Evolutionary conservation across 2,329 filamentous ascomycete genomes (phyloP), one percentile per base, ranked within the genome.

Genomic region (Lachnellula arida): DNA sequence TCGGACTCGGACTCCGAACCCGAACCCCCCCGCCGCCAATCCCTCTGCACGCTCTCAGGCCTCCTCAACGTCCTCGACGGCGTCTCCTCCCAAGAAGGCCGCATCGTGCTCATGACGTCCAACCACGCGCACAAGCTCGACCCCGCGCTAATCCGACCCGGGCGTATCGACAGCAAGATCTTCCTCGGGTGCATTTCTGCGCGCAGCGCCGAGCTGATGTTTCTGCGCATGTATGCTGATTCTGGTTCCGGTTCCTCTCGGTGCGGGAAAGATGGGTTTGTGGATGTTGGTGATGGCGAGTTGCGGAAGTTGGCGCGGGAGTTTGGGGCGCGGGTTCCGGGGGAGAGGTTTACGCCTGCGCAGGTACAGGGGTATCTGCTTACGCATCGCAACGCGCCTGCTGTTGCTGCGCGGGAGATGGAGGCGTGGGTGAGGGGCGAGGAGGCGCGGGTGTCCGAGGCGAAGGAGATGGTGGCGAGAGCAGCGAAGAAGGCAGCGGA

Each of bases 111-210:
- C 77, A 97, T 97, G 93, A 93, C 93, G 63, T 97, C 93, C 63
- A 97, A 97, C 79, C 88, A 92, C 70, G 92, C 92, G 63, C 92
- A 97, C 72, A 96, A 92, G 11, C 81, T 97, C 62, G 93, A 97
- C 71, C 92, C 91, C 8, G 93, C 92, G 28, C 81, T 97, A 58
- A 82, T 97, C 59, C 89, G 92, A 67, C 92, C 92, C 22, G 93
- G 92, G 63, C 91, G 93, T 77, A 81, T 97, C 54, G 93, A 97
- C 75, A 84, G 92, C 68, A 97, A 97, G 81, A 97, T 97, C 64
- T 84, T 88, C 51, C 85, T 97, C 44, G 92, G 91, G 43, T 87
- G 95, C 72, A 90, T 82, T 34, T 22, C 25, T 12, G 15, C 46
- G 51, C n/a, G 35, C 14, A 44, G 40, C 35, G 40, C 17, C 8